Conservation (phyloP, 345 rosid species). For the Erysimum cheiranthoides region DNA sequence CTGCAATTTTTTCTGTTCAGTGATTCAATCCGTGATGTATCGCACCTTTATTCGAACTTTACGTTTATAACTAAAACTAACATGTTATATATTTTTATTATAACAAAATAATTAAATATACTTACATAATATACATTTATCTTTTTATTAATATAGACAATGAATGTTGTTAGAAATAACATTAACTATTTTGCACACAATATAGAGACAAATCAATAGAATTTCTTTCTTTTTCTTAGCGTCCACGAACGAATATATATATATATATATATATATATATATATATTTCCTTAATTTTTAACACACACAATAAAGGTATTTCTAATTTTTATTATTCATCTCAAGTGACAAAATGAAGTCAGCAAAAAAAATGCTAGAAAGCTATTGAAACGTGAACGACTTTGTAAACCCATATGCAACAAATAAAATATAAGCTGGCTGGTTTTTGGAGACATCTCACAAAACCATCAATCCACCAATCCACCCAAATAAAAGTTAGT, state of each 20-base stretch:
- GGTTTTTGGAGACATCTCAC: background rate
- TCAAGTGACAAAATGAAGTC: background rate
- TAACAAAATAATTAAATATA: too few species aligned
- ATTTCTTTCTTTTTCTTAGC: background rate
- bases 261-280: too few species aligned
- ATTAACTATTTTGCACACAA: background rate
- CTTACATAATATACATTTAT: too few species aligned
- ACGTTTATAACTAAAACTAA: too few species aligned
- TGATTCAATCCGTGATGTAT: too few species aligned
- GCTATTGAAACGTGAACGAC: background rate
- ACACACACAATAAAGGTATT: background rate
- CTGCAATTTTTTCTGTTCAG: too few species aligned
- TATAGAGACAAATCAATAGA: too few species aligned
- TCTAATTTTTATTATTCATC: constrained; percentile 7
- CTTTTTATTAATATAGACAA: too few species aligned
- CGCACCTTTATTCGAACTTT: too few species aligned
- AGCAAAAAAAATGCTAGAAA: background rate
- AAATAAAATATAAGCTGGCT: background rate
- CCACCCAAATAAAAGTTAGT: constrained; percentile 22
- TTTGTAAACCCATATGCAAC: constrained; percentile 1
- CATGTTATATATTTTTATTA: too few species aligned
- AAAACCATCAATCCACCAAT: constrained; percentile 12
- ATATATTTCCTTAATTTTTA: background rate
- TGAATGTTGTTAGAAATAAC: too few species aligned
- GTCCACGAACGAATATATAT: background rate